These are phyloP conservation scores for Ochetophila trinervis DNA, from an alignment of 306 rosid species.

Conservation along the genomic window DNA sequence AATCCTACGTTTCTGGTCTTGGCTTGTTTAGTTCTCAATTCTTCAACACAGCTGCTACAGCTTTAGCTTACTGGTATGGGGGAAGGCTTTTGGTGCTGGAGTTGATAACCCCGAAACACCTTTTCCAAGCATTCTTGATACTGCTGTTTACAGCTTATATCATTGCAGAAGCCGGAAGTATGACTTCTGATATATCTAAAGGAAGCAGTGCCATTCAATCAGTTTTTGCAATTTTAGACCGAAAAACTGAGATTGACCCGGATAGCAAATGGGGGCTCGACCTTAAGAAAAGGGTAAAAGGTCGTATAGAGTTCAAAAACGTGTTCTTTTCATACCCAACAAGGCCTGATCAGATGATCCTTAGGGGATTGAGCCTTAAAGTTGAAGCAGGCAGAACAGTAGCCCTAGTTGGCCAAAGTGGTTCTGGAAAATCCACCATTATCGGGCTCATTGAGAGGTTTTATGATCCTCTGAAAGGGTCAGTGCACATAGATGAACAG, in stretches of 20 bases:
- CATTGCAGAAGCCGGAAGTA: slow-evolving; percentile 94
- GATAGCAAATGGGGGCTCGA: slow-evolving; percentile 47
- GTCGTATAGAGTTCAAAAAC: slow-evolving; percentile 58
- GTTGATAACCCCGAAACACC: slow-evolving; percentile 43
- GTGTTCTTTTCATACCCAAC: slow-evolving; percentile 80
- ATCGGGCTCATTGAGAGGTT: slow-evolving; percentile 84
- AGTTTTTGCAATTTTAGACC: slow-evolving; percentile 61
- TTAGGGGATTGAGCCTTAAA: slow-evolving; percentile 62
- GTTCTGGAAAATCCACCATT: slow-evolving; percentile 87
- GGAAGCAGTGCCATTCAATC: slow-evolving; percentile 77
- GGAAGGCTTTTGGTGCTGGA: slow-evolving; percentile 56
- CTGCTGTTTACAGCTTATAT: slow-evolving; percentile 68
- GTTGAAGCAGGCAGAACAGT: slow-evolving; percentile 70
- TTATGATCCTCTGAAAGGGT: slow-evolving; percentile 72
- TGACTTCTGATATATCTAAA: slow-evolving; percentile 78
- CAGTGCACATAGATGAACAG: slow-evolving; percentile 68
- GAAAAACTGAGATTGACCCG: slow-evolving; percentile 77
- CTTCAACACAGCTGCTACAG: slow-evolving; percentile 74
- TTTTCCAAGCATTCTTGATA: not conserved
- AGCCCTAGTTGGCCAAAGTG: slow-evolving; percentile 79
- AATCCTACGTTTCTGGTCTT: slow-evolving; percentile 78
- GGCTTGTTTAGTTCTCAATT: slow-evolving; percentile 86
- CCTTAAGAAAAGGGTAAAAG: slow-evolving; percentile 47
- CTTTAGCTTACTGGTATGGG: slow-evolving; percentile 86
- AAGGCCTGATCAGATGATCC: slow-evolving; percentile 75